Evolutionary conservation across 2,329 filamentous ascomycete species (phyloP).

Genomic region (Alternaria consortialis): DNA sequence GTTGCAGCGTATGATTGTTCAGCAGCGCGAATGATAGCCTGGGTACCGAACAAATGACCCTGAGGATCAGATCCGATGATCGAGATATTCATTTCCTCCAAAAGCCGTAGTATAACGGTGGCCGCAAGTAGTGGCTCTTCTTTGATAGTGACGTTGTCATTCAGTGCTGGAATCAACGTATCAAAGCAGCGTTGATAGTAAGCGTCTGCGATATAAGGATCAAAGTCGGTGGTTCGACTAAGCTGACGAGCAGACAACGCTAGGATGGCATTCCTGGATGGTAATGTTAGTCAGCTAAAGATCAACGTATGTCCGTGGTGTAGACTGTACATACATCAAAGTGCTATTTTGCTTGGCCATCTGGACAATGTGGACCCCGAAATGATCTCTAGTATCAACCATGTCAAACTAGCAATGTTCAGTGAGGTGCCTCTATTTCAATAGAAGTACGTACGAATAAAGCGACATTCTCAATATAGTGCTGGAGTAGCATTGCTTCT

Average conservation of each 20-base stretch:
- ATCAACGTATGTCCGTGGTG: no score
- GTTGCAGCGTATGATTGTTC: constrained; percentile 46
- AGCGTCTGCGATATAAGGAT: constrained; percentile 53
- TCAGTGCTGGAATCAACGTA: constrained; percentile 52
- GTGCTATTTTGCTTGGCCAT: constrained; percentile 50
- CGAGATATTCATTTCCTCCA: constrained; percentile 55
- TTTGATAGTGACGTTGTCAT: constrained; percentile 51
- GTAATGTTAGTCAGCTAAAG: background rate
- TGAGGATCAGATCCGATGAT: constrained; percentile 48
- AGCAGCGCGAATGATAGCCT: constrained; percentile 48
- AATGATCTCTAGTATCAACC: constrained; percentile 46
- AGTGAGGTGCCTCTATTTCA: background rate
- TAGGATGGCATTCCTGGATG: constrained; percentile 49
- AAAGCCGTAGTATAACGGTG: constrained; percentile 52
- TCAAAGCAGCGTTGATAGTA: constrained; percentile 55
- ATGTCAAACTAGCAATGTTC: constrained; percentile 45
- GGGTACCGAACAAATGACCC: constrained; percentile 52
- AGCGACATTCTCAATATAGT: constrained; percentile 50
- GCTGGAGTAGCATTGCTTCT: constrained; percentile 49
- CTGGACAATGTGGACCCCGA: constrained; percentile 48
- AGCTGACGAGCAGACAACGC: constrained; percentile 55
- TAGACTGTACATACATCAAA: constrained; percentile 35
- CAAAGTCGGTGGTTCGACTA: constrained; percentile 51
- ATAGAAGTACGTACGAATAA: constrained; percentile 38
- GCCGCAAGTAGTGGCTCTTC: constrained; percentile 54